Base-by-base conservation (phyloP, 306 rosid genomes). In the Clitoria ternatea region DNA sequence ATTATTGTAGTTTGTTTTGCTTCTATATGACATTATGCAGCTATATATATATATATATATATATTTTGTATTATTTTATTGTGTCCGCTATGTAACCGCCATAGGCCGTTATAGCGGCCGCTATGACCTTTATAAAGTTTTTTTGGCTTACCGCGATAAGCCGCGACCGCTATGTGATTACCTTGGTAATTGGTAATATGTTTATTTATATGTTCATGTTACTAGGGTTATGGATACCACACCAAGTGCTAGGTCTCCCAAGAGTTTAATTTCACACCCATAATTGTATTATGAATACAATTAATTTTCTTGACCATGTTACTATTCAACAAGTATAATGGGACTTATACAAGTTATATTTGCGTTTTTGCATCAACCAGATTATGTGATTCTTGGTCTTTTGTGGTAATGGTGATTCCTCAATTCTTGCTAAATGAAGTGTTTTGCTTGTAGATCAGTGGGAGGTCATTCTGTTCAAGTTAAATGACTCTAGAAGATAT, bases 401-500 rank as follows among this genome's bases (percentile, higher is more conserved):
- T 72, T 8, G 23, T 44, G 53, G 44, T 42, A 55, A 35, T 48
- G 53, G 36, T 56, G 67, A 18, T 69, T 78, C 47, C 57, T 57
- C 24, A 43, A 24, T 47, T 70, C 40, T 15, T 43, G 27, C 78
- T 61, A n/a, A 61, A 35, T 77, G 65, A 57, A 59, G 17, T 80
- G 27, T 74, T 50, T 27, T 84, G 61, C 36, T 35, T 88, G 81
- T 78, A 90, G 98, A 84, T 76, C 83, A 66, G 80, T 90, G 90
- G 92, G 98, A 89, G 73, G 79, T 23, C 40, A 63, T 86, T 79
- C 77, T 75, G 72, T 88, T 87, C 80, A 89, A 84, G 89, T 64
- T 88, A 81, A 94, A 87, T 36, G 96, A 94, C 77, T 84, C 85
- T 48, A 85, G 80, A 86, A 90, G 98, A 76, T 88, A 90, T 84